Conservation (phyloP, 192 early-diverging fungal genomes). For the Umbelopsis sp. region DNA sequence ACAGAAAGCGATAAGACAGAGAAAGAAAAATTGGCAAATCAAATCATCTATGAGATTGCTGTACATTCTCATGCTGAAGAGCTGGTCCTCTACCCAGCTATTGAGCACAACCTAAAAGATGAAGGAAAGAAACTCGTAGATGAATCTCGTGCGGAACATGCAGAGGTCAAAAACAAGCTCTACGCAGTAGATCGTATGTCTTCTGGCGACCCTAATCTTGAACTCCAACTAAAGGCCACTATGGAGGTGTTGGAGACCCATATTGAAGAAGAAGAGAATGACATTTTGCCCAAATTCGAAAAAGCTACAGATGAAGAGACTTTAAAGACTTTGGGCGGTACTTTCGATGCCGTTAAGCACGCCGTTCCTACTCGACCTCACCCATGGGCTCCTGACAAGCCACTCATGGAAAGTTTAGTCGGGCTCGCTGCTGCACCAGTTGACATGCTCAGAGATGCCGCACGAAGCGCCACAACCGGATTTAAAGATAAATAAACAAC, state of each 20-base stretch:
- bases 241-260: neutral
- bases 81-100: neutral
- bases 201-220: neutral
- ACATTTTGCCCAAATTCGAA: neutral
- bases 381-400: slow-evolving; percentile 9
- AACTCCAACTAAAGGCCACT: neutral
- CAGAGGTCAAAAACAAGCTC: neutral
- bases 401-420: neutral
- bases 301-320: slow-evolving; percentile 1
- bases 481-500: neutral
- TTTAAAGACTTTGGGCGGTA: neutral
- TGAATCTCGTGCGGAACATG: neutral
- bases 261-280: neutral
- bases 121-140: slow-evolving; percentile 2
- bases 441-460: slow-evolving; percentile 1
- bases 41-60: slow-evolving; percentile 8
- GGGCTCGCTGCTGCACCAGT: neutral
- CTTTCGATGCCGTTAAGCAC: neutral
- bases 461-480: neutral
- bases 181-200: neutral
- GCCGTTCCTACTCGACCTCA: slow-evolving; percentile 6
- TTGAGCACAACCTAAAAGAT: neutral
- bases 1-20: neutral
- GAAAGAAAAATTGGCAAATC: neutral
- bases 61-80: slow-evolving; percentile 17